These are phyloP conservation scores for Lactarius tabidus DNA, from an alignment of 768 basidiomycete species.

Conservation along the genomic window DNA sequence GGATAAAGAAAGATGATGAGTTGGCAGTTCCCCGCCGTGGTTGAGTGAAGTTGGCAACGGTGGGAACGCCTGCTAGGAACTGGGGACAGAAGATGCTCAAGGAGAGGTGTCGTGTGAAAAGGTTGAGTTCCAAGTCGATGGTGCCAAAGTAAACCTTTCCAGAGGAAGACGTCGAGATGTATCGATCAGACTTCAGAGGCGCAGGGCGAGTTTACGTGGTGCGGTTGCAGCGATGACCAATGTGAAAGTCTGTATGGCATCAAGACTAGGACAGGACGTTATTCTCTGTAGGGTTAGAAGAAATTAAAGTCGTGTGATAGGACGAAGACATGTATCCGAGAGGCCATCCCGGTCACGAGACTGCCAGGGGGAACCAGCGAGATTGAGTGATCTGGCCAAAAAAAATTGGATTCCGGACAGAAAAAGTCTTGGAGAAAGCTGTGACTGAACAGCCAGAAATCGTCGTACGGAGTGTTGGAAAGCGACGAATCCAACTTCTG, in stretches of 20 bases:
- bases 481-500: neutral
- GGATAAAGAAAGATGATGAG: neutral
- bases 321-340: neutral
- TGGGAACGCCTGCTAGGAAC: too few relatives aligned
- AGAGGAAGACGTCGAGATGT: neutral
- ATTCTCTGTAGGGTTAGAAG: neutral
- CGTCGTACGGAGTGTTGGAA: neutral
- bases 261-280: neutral
- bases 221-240: neutral
- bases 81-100: neutral
- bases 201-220: neutral
- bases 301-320: neutral
- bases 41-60: too few relatives aligned
- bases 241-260: neutral
- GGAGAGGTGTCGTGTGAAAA: neutral
- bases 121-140: neutral
- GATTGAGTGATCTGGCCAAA: neutral
- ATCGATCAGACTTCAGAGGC: neutral
- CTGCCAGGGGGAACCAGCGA: neutral
- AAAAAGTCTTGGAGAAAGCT: neutral
- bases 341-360: neutral
- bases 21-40: neutral
- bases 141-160: neutral
- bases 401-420: neutral
- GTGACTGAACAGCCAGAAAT: neutral